Percentiles rank a stretch among this genome's conserved stretches.
phyloP scores from a whole-genome alignment of 1,284 basidiomycete genomes.

The Salmacisia buchloeana region DNA sequence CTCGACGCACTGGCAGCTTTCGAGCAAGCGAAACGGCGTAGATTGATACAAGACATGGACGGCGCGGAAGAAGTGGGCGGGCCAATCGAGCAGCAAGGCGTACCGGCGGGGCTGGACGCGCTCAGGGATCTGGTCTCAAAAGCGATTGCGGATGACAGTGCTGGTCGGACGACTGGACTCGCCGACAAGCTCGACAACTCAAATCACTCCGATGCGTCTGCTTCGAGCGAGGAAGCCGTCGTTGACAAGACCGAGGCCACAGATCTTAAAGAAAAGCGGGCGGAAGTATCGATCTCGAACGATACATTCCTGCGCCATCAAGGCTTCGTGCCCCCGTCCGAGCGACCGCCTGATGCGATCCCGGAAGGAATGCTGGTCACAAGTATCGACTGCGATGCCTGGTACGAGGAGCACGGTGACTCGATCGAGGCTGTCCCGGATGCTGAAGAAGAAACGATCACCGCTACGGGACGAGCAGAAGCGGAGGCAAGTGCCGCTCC shows the following conservation, averaged over 20 bases:
- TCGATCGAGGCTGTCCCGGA: background rate
- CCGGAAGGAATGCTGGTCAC: background rate
- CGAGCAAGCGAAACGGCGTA: background rate
- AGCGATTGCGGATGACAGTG: too few species aligned
- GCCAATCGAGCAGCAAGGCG: background rate
- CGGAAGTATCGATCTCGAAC: background rate
- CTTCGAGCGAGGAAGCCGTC: background rate
- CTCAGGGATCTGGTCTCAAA: too few species aligned
- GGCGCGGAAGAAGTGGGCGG: background rate
- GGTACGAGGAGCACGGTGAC: background rate
- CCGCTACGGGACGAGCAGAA: background rate
- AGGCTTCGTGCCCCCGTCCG: slow-evolving; percentile 1
- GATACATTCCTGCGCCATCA: background rate
- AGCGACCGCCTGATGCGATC: background rate
- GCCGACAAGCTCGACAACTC: too few species aligned
- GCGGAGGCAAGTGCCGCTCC: background rate
- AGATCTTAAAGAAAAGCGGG: background rate
- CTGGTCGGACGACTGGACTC: too few species aligned
- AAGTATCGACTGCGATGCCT: background rate
- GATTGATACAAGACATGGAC: background rate
- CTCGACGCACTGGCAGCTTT: background rate
- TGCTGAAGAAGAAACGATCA: background rate
- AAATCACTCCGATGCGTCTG: too few species aligned
- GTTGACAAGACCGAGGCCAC: background rate
- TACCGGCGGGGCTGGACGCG: too few species aligned